These are phyloP conservation scores for Symbiodinium pilosum DNA, from an alignment of 73 alveolate genomes.

Conservation along the genomic window DNA sequence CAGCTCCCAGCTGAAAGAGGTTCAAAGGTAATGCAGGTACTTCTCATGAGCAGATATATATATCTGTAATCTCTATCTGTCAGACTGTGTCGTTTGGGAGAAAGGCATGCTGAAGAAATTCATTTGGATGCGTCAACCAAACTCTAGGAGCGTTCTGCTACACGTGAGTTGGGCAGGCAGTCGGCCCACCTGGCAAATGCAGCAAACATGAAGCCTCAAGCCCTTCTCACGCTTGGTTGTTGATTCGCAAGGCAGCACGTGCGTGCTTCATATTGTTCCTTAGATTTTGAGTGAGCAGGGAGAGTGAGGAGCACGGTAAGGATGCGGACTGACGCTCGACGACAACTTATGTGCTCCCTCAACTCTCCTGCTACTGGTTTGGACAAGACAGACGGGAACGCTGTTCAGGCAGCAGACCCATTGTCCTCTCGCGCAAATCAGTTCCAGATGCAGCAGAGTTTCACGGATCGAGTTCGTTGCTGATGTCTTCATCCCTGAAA, in stretches of 20 bases:
- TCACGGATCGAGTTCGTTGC: not conserved
- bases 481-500: no score
- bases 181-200: not conserved
- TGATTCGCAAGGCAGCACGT: not conserved
- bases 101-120: not conserved
- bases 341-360: no score
- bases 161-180: constrained; percentile 5
- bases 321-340: no score
- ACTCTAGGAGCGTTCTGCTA: not conserved
- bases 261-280: not conserved
- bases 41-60: no score
- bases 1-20: not conserved
- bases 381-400: constrained; percentile 14
- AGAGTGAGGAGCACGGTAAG: not conserved
- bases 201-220: not conserved
- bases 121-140: not conserved
- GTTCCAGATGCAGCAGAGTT: no score
- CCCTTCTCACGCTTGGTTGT: constrained; percentile 14
- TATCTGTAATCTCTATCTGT: no score
- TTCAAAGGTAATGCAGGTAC: no score
- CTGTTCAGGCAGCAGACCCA: constrained; percentile 11
- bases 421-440: not conserved
- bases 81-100: not conserved
- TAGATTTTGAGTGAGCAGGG: not conserved
- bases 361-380: not conserved